phyloP scores from a whole-genome alignment of 73 alveolate genomes.

The Tetrahymena borealis region DNA sequence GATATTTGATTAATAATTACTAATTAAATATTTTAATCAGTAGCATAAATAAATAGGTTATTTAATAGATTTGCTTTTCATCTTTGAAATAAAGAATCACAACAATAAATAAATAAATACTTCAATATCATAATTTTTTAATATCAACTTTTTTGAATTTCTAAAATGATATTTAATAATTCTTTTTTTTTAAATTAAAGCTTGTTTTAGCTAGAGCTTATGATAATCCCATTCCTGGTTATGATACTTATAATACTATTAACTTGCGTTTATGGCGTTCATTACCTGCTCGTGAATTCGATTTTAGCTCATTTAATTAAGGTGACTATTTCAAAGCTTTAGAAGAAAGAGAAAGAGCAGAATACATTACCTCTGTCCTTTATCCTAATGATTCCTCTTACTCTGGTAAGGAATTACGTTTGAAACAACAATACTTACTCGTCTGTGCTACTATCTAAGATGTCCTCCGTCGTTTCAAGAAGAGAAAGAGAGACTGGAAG shows the following conservation, averaged over 20 bases:
- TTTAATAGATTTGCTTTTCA: too few relatives aligned
- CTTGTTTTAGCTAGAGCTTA: slow-evolving; percentile 95
- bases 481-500: slow-evolving; percentile 18
- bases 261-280: slow-evolving; percentile 95
- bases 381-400: slow-evolving; percentile 79
- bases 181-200: not conserved
- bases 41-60: too few relatives aligned
- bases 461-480: slow-evolving; percentile 37
- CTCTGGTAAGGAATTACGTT: slow-evolving; percentile 96
- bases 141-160: too few relatives aligned
- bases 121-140: too few relatives aligned
- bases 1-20: too few relatives aligned
- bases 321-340: slow-evolving; percentile 85
- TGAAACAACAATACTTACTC: slow-evolving; percentile 93
- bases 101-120: too few relatives aligned
- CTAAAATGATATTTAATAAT: too few relatives aligned
- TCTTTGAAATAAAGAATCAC: too few relatives aligned
- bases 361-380: slow-evolving; percentile 43
- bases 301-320: slow-evolving; percentile 74
- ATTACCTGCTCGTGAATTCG: slow-evolving; percentile 82
- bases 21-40: too few relatives aligned
- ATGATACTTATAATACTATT: slow-evolving; percentile 94
- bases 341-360: slow-evolving; percentile 52
- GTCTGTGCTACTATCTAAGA: slow-evolving; percentile 49
- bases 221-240: slow-evolving; percentile 98